Base-by-base conservation (phyloP, 139 green algal genomes). In the Chlorella vulgaris region DNA sequence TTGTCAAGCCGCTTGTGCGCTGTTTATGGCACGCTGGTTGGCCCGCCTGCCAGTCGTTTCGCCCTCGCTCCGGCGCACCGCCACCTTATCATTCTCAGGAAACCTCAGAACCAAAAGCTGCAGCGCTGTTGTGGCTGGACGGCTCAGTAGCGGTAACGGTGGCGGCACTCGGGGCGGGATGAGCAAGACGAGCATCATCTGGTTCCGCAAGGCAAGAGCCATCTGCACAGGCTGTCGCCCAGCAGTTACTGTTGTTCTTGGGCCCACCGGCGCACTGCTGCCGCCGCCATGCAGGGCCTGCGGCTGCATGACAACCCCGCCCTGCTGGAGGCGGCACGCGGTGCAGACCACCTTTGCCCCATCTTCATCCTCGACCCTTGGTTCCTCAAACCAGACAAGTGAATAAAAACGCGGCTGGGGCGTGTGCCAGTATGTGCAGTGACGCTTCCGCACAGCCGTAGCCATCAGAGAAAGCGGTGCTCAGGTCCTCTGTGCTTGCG, bases 221-320 rank as follows among this genome's bases (percentile, higher is more conserved):
- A 55, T 55, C 10, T 15, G 47, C 47, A 55, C 47, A 15, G 13
- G 15, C 47, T 24, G 47, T 55, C 47, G 47, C 47, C 47, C n/a
- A n/a, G 10, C 15, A 58, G 47, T 58, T 58, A 58, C 47, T 58
- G 47, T 58, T 24, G 47, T 58, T 10, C 47, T 58, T n/a, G n/a
- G n/a, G n/a, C n/a, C n/a, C n/a, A n/a, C n/a, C n/a, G n/a, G n/a
- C n/a, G n/a, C n/a, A n/a, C n/a, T n/a, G n/a, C n/a, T n/a, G n/a
- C n/a, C 29, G 26, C 36, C 78, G 19, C 8, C 28, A 38, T 81
- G 70, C 81, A 96, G 88, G 93, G 92, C 21, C 87, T 97, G 40
- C 87, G 94, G 15, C 68, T 98, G 66, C 95, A 98, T 74, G 95
- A 98, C 89, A 98, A 98, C 69, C 93, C 94, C 5, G 92, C 94